Evolutionary conservation across 805 yeast species (phyloP).

Genomic region (Kluyveromyces nonfermentans): DNA sequence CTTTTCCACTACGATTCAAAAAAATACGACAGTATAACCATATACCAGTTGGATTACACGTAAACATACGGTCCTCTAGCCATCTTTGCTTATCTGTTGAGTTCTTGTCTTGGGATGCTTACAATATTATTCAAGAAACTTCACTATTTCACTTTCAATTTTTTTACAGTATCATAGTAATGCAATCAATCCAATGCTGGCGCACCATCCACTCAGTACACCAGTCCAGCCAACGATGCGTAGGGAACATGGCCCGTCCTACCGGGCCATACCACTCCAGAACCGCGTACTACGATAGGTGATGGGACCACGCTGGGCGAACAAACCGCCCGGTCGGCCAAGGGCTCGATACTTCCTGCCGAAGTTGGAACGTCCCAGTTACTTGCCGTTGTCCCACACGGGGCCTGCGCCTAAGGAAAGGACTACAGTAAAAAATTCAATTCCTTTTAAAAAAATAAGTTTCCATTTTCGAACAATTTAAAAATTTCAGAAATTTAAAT

Average conservation of each 20-base stretch:
- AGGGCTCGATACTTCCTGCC: too few species aligned
- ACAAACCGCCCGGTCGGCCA: too few species aligned
- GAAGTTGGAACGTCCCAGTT: too few species aligned
- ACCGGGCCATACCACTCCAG: neutral
- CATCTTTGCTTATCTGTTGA: conserved; percentile 37
- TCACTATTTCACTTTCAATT: neutral
- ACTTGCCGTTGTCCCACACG: too few species aligned
- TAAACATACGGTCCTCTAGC: conserved; percentile 68
- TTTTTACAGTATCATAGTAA: neutral
- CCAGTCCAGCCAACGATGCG: neutral
- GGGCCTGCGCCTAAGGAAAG: too few species aligned
- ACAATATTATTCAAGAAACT: neutral
- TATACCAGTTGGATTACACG: neutral
- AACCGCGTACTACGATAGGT: neutral
- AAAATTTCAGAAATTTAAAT: too few species aligned
- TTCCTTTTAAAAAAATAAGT: too few species aligned
- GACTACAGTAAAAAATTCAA: too few species aligned
- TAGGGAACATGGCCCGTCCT: neutral
- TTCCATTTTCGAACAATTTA: too few species aligned
- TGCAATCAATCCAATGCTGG: conserved; percentile 7
- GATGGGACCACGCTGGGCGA: too few species aligned
- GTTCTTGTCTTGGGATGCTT: conserved; percentile 1
- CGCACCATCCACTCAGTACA: neutral
- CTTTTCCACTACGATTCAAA: neutral
- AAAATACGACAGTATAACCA: neutral